Conservation (phyloP, 495 filamentous ascomycete genomes). For the Hypoxylon subgilvum region DNA sequence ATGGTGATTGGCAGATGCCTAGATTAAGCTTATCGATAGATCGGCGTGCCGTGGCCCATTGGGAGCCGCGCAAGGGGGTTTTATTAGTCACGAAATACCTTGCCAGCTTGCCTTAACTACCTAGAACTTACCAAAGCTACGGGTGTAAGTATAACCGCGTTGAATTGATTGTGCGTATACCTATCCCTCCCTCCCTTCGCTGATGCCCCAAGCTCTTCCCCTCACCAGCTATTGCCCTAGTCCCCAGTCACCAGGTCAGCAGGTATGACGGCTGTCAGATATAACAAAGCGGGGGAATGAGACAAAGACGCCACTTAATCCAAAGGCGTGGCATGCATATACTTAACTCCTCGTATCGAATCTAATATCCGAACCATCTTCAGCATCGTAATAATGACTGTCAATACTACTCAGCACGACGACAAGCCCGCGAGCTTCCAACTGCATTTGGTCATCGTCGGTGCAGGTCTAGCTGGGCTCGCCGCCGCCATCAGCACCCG, state of each 20-base stretch:
- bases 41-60: background rate
- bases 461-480: constrained; percentile 56
- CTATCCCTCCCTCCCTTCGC: constrained; percentile 3
- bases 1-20: constrained; percentile 6
- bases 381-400: constrained; percentile 7
- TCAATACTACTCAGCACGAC: background rate
- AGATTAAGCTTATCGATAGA: constrained; percentile 27
- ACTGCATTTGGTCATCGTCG: constrained; percentile 49
- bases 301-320: background rate
- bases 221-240: no score
- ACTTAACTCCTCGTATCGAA: background rate
- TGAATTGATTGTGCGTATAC: no score
- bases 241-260: no score
- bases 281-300: no score
- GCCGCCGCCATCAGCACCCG: constrained; percentile 47
- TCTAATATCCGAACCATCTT: background rate
- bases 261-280: no score
- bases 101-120: no score
- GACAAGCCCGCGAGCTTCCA: constrained; percentile 11
- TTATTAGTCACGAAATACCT: no score
- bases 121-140: background rate
- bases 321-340: background rate
- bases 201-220: background rate
- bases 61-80: background rate
- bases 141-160: background rate